These are phyloP conservation scores for Neoarthrinium moseri DNA, from an alignment of 2,329 filamentous ascomycete genomes.

Conservation along the genomic window DNA sequence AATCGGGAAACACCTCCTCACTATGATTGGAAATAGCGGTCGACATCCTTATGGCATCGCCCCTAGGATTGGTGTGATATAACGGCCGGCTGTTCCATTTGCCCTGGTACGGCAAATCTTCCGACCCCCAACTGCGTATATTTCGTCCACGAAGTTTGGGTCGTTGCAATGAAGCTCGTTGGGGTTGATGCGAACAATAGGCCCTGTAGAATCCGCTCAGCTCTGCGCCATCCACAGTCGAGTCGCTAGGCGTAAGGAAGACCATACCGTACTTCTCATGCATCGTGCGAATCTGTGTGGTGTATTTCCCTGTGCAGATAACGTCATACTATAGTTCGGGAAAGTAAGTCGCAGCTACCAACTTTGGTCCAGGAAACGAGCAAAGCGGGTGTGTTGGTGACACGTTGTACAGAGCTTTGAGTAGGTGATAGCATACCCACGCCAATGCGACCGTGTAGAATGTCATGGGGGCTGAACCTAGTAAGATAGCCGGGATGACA, in stretches of 20 bases:
- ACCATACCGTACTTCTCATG: conserved; percentile 22
- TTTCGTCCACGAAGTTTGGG: conserved; percentile 33
- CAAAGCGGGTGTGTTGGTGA: conserved; percentile 19
- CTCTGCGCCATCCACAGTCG: not conserved
- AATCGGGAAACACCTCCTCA: too few species aligned
- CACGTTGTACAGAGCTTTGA: conserved; percentile 17
- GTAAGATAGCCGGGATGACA: too few species aligned
- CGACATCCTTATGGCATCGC: too few species aligned
- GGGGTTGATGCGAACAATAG: conserved; percentile 17
- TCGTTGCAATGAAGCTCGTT: conserved; percentile 21
- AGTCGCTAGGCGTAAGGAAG: not conserved
- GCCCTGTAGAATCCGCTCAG: conserved; percentile 2
- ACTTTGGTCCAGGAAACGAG: conserved; percentile 19
- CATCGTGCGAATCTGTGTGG: conserved; percentile 16
- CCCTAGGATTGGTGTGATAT: too few species aligned
- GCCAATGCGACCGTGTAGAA: too few species aligned
- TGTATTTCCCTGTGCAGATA: conserved; percentile 15
- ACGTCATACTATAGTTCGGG: conserved; percentile 21
- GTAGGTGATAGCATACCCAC: not conserved
- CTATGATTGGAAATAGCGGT: too few species aligned
- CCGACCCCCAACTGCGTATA: conserved; percentile 32
- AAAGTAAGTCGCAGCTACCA: conserved; percentile 15
- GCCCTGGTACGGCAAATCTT: too few species aligned
- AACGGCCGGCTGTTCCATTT: too few species aligned
- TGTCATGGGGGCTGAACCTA: too few species aligned